Evolutionary conservation across 2,329 filamentous ascomycete species (phyloP).

Genomic region (Drechslerella coelobrocha): DNA sequence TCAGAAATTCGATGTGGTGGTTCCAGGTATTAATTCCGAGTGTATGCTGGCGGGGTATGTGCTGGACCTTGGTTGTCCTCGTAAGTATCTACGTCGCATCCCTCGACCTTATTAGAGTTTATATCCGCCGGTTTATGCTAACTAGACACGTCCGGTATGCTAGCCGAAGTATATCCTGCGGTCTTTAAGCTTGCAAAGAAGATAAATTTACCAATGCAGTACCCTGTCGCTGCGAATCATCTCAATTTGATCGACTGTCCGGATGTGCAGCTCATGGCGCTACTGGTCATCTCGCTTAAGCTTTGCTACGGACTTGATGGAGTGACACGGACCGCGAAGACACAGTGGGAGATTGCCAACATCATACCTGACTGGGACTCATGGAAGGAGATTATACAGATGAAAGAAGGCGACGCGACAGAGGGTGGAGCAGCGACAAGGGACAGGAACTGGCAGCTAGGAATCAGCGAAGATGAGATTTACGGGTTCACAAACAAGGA

Average conservation of each 20-base stretch:
- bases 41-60: conserved; percentile 74
- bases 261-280: conserved; percentile 74
- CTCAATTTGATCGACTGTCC: conserved; percentile 67
- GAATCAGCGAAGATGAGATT: conserved; percentile 69
- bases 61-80: conserved; percentile 74
- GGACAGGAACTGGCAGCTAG: conserved; percentile 60
- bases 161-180: conserved; percentile 70
- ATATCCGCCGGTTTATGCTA: conserved; percentile 7
- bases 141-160: conserved; percentile 55
- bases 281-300: conserved; percentile 79
- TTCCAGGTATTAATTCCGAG: conserved; percentile 75
- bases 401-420: conserved; percentile 55
- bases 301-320: conserved; percentile 76
- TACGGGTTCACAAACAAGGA: conserved; percentile 67
- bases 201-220: conserved; percentile 51
- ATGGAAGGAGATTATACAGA: conserved; percentile 68
- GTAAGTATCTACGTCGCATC: conserved; percentile 60
- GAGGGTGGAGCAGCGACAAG: conserved; percentile 51
- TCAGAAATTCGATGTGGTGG: conserved; percentile 71
- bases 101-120: conserved; percentile 44
- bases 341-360: conserved; percentile 32
- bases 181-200: conserved; percentile 66
- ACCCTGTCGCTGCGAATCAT: conserved; percentile 6
- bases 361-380: conserved; percentile 70
- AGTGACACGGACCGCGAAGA: conserved; percentile 50